Percentiles rank a stretch among this genome's conserved stretches.
These are phyloP conservation scores for Cystofilobasidium capitatum DNA, from an alignment of 768 basidiomycete species.

Conservation along the genomic window DNA sequence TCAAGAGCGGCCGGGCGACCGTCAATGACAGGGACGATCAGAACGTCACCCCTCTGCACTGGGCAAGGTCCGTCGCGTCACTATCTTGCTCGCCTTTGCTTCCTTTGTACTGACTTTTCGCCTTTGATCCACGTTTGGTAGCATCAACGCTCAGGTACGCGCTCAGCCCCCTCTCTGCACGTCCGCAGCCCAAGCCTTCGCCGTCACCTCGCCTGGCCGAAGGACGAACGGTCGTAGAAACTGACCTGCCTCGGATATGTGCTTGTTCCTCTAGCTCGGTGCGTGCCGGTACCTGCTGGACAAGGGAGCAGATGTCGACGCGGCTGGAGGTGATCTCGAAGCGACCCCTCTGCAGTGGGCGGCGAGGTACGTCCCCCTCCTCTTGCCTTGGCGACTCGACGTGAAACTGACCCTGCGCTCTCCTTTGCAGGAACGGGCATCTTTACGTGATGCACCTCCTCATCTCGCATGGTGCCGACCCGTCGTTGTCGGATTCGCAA, in stretches of 20 bases:
- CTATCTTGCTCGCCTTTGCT: background rate
- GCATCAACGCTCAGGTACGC: constrained; percentile 27
- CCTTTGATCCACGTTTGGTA: background rate
- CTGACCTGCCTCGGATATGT: background rate
- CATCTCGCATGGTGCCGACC: constrained; percentile 81
- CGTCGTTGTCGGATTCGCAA: constrained; percentile 79
- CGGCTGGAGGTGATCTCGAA: constrained; percentile 81
- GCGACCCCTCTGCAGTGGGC: constrained; percentile 99
- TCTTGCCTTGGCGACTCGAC: background rate
- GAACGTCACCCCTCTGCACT: constrained; percentile 91
- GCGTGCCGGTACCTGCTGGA: constrained; percentile 80
- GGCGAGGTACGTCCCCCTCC: constrained; percentile 46
- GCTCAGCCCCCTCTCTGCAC: background rate
- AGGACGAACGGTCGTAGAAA: background rate
- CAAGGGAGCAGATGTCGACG: constrained; percentile 89
- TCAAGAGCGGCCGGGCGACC: constrained; percentile 24
- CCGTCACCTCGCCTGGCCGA: constrained; percentile 57
- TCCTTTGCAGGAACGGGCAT: constrained; percentile 63
- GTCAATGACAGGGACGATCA: constrained; percentile 55
- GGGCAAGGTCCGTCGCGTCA: constrained; percentile 56
- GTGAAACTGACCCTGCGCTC: background rate
- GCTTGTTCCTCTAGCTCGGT: constrained; percentile 49
- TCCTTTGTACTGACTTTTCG: background rate
- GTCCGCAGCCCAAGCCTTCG: background rate
- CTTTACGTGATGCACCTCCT: constrained; percentile 90